A percentile compares a stretch with the other conserved stretches of the same genome.
Evolutionary conservation across 352 stramenopile genomes (phyloP).

Genomic region (Globisporangium carolinianum): DNA sequence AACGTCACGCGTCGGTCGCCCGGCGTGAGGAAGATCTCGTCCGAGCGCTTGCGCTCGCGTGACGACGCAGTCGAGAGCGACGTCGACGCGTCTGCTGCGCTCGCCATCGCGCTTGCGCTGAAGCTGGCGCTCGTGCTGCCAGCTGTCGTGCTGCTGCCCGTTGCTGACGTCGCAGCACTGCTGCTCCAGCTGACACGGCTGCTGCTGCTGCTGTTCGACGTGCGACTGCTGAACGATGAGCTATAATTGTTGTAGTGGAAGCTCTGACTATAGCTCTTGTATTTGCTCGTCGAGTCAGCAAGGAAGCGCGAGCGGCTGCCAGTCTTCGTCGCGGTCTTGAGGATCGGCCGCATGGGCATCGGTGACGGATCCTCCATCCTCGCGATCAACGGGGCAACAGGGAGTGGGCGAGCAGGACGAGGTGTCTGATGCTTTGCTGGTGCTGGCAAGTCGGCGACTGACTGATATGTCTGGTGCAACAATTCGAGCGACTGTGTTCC

Average conservation of each 20-base stretch:
- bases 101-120: constrained; percentile 4
- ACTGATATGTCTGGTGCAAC: too few relatives aligned
- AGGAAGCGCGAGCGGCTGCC: constrained; percentile 14
- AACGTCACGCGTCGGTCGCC: constrained; percentile 56
- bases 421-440: too few relatives aligned
- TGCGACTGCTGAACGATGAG: constrained; percentile 4
- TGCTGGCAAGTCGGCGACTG: too few relatives aligned
- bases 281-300: constrained; percentile 18
- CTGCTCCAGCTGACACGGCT: not conserved
- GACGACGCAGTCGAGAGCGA: constrained; percentile 8
- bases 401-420: too few relatives aligned
- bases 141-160: not conserved
- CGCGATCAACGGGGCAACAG: too few relatives aligned
- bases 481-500: too few relatives aligned
- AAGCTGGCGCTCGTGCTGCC: constrained; percentile 5
- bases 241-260: constrained; percentile 15
- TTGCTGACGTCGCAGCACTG: not conserved
- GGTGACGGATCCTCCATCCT: constrained; percentile 5
- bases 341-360: constrained; percentile 39
- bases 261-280: constrained; percentile 16
- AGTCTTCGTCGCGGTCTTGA: constrained; percentile 34
- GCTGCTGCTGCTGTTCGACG: not conserved
- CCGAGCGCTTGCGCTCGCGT: constrained; percentile 16
- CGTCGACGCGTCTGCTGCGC: constrained; percentile 2
- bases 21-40: constrained; percentile 22